Evolutionary conservation across 192 early-diverging fungal genomes (phyloP).

Genomic region (Powellomyces hirtus): DNA sequence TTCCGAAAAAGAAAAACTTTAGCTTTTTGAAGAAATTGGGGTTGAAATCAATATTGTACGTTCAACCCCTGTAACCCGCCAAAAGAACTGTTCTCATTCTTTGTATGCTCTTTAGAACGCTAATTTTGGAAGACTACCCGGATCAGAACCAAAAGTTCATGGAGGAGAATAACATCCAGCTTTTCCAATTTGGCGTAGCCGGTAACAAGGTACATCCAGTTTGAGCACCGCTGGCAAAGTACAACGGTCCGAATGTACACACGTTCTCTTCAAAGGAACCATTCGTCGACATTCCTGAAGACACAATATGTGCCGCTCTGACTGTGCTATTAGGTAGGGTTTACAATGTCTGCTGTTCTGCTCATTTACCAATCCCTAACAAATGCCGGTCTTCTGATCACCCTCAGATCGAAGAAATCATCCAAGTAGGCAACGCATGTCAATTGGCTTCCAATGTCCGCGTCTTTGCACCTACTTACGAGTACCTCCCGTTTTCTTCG

Average conservation of each 20-base stretch:
- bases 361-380: not conserved
- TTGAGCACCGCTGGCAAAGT: too few relatives aligned
- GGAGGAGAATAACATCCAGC: conserved; percentile 75
- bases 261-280: too few relatives aligned
- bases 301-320: conserved; percentile 50
- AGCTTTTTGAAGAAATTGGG: conserved; percentile 86
- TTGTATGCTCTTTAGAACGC: conserved; percentile 53
- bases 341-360: too few relatives aligned
- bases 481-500: not conserved
- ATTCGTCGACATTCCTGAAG: conserved; percentile 57
- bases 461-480: not conserved
- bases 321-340: conserved; percentile 42
- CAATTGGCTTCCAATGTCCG: not conserved
- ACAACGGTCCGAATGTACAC: too few relatives aligned
- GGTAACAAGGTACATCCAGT: conserved; percentile 96
- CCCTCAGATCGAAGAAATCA: conserved; percentile 44
- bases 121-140: conserved; percentile 97
- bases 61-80: not conserved
- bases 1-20: conserved; percentile 96
- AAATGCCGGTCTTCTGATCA: not conserved
- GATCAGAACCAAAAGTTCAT: conserved; percentile 91
- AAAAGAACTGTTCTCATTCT: not conserved
- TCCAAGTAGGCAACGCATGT: conserved; percentile 32
- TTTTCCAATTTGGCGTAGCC: conserved; percentile 95
- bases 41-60: conserved; percentile 83